Base-by-base conservation (phyloP, 1,284 basidiomycete genomes). In the Cryptococcus sp. region DNA sequence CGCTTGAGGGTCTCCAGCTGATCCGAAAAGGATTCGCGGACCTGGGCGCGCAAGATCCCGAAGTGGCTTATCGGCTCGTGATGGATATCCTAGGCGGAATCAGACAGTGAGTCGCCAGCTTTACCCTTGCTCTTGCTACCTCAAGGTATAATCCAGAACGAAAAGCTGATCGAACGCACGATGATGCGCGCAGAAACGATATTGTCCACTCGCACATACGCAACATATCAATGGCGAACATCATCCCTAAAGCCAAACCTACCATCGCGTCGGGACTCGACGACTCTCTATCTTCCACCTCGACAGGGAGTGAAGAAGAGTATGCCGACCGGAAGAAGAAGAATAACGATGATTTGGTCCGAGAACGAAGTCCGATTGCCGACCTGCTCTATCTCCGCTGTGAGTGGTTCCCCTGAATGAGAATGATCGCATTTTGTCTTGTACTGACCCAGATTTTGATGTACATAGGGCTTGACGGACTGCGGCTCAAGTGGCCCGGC, bases 361-460 rank as follows among this genome's bases (percentile, higher is more conserved):
- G 61, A 35, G 67, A 77, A 35, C 68, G 81, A 49, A 82, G 82
- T 63, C 93, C 93, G 1, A 93, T 98, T 42, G 89, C 93, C 19
- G 93, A 97, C 74, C 82, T 98, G 64, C 81, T 98, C 27, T 98
- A 97, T 75, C 88, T 94, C 82, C 86, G 95, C 49, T 98, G 77
- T 79, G 53, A 67, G 77, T 75, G 3, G 41, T 45, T 45, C 42
- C 20, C 41, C 17, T 44, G 39, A 41, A n/a, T n/a, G n/a, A n/a
- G n/a, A n/a, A n/a, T n/a, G 25, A 25, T 6, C 6, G 25, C 25
- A 16, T 45, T 41, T 38, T 3, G 20, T 13, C 31, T 27, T 8
- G 47, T 40, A 42, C 48, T 60, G 44, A 61, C 49, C 27, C 22
- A 42, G 51, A 27, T 41, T 47, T 17, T 19, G 42, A 45, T 45